Evolutionary conservation across 148 eudicot species (phyloP).

Genomic region (Pouteria glomerata): DNA sequence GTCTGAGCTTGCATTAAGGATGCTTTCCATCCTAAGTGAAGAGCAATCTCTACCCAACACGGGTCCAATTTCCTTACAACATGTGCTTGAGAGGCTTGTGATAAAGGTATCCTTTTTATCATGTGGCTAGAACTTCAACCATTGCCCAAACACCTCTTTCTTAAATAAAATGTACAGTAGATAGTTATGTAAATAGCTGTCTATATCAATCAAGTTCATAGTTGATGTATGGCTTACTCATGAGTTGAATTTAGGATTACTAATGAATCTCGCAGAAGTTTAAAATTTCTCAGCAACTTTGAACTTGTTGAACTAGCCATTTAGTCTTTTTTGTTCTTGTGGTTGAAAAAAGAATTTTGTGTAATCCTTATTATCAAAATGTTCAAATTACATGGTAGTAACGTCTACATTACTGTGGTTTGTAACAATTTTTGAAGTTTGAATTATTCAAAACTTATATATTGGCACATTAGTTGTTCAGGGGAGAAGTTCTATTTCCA

Average conservation of each 20-base stretch:
- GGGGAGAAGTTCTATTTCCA: too few relatives aligned
- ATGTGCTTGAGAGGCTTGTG: slow-evolving; percentile 65
- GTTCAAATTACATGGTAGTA: neutral
- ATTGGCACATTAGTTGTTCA: neutral
- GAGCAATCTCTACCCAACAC: slow-evolving; percentile 83
- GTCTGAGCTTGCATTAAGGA: slow-evolving; percentile 83
- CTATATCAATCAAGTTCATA: neutral
- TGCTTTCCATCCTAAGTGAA: slow-evolving; percentile 78
- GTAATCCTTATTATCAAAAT: neutral
- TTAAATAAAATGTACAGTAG: neutral
- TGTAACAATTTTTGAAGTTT: neutral
- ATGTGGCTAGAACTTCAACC: neutral
- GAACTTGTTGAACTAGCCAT: neutral
- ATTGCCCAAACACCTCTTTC: neutral
- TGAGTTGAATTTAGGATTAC: neutral
- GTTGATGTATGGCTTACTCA: neutral
- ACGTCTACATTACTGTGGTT: neutral
- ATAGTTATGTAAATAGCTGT: neutral
- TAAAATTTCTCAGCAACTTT: neutral
- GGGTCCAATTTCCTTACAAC: slow-evolving; percentile 45
- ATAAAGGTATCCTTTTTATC: slow-evolving; percentile 56
- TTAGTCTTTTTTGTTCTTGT: neutral
- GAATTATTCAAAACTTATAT: slow-evolving; percentile 1
- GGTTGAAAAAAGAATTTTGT: neutral
- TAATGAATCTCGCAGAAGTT: neutral